phyloP scores from a whole-genome alignment of 306 rosid genomes.

The Aeschynomene evenia region DNA sequence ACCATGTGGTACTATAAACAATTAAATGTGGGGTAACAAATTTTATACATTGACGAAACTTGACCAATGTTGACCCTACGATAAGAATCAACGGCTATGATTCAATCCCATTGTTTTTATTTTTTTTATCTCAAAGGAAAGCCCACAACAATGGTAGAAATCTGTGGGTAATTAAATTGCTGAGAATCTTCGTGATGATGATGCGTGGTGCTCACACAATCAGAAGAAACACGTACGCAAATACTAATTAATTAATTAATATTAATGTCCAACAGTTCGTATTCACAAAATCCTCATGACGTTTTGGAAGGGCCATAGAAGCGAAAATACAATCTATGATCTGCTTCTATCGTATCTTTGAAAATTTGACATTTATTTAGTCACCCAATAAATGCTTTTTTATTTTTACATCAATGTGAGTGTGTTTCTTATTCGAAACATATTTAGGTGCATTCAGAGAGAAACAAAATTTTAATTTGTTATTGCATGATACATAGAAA shows the following conservation, averaged over 20 bases:
- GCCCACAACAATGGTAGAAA: slow-evolving; percentile 34
- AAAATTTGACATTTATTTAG: slow-evolving; percentile 34
- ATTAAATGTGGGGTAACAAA: background rate
- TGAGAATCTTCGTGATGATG: slow-evolving; percentile 46
- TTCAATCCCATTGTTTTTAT: background rate
- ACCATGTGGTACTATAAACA: slow-evolving; percentile 9
- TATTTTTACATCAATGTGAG: too few relatives aligned
- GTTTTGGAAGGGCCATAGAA: slow-evolving; percentile 2
- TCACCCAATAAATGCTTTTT: too few relatives aligned
- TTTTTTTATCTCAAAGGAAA: background rate
- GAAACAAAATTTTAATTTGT: too few relatives aligned
- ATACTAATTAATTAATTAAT: background rate
- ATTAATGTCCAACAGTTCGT: background rate
- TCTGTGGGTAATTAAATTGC: slow-evolving; percentile 42
- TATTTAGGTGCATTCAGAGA: too few relatives aligned
- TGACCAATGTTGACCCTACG: slow-evolving; percentile 46
- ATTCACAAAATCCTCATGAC: slow-evolving; percentile 29
- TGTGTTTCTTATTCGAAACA: too few relatives aligned
- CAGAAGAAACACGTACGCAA: slow-evolving; percentile 41
- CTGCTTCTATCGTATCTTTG: slow-evolving; percentile 49
- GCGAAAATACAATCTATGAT: slow-evolving; percentile 16
- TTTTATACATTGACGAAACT: slow-evolving; percentile 39
- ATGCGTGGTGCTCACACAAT: slow-evolving; percentile 35
- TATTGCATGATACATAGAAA: too few relatives aligned
- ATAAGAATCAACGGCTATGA: slow-evolving; percentile 41